These are phyloP conservation scores for Aureoboletus auriporus DNA, from an alignment of 768 basidiomycete species.

Conservation along the genomic window DNA sequence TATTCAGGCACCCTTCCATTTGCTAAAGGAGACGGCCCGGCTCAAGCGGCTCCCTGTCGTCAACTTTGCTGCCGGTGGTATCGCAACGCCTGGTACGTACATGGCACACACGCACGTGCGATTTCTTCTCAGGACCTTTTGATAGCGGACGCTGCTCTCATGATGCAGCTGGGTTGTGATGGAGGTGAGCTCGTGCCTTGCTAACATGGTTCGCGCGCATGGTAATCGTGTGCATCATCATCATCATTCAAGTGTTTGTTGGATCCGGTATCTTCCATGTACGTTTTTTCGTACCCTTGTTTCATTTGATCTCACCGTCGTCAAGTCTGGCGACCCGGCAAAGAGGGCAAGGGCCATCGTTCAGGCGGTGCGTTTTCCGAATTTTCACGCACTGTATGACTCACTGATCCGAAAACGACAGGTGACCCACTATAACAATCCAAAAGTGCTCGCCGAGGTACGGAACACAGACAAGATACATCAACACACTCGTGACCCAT, in stretches of 20 bases:
- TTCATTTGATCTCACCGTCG: not conserved
- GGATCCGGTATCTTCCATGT: slow-evolving; percentile 97
- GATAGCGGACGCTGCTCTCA: slow-evolving; percentile 88
- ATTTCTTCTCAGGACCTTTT: not conserved
- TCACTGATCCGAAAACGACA: slow-evolving; percentile 24
- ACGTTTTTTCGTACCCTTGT: slow-evolving; percentile 26
- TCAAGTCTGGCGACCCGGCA: slow-evolving; percentile 85
- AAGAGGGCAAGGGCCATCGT: slow-evolving; percentile 95
- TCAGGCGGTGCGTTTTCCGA: slow-evolving; percentile 65
- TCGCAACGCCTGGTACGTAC: slow-evolving; percentile 79
- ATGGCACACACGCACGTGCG: not conserved
- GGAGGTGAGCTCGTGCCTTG: slow-evolving; percentile 58
- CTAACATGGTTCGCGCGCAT: not conserved
- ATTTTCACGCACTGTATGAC: not conserved
- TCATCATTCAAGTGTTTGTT: slow-evolving; percentile 71
- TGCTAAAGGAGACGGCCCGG: slow-evolving; percentile 94
- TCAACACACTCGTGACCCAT: slow-evolving; percentile 36
- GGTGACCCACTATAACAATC: slow-evolving; percentile 95
- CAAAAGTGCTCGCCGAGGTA: slow-evolving; percentile 87
- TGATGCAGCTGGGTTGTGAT: slow-evolving; percentile 99
- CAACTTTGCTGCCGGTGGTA: slow-evolving; percentile 93
- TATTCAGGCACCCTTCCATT: slow-evolving; percentile 88
- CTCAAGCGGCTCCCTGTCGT: slow-evolving; percentile 92
- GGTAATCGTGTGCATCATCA: not conserved
- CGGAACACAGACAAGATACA: slow-evolving; percentile 2